Evolutionary conservation across 257 asterid genomes (phyloP).

Genomic region (Nicotiana benthamiana): DNA sequence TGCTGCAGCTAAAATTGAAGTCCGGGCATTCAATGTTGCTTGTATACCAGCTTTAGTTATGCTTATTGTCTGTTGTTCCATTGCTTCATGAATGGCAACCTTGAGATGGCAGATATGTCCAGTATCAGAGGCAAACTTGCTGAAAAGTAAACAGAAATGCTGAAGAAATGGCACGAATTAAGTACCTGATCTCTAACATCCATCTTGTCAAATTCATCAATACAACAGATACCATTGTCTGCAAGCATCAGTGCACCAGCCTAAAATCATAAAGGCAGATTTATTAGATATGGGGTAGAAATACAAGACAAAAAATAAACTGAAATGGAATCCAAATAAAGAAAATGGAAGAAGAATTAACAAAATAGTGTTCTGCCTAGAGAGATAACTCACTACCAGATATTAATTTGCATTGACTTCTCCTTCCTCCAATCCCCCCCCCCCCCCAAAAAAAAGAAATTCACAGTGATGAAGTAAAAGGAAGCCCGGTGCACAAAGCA

Average conservation of each 20-base stretch:
- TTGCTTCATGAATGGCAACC: conserved; percentile 99
- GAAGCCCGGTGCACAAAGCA: no score
- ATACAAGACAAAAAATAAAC: not conserved
- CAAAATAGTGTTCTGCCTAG: not conserved
- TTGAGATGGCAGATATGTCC: conserved; percentile 15
- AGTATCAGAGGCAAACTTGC: not conserved
- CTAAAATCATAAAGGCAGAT: conserved; percentile 28
- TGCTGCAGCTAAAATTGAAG: conserved; percentile 98
- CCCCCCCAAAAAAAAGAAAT: not conserved
- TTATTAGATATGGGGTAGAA: not conserved
- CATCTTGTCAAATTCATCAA: conserved; percentile 99
- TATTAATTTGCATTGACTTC: not conserved
- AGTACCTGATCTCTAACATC: conserved; percentile 93
- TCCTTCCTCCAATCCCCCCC: not conserved
- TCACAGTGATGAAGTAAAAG: not conserved
- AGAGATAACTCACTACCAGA: not conserved
- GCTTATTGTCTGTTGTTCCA: conserved; percentile 99
- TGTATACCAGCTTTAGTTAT: conserved; percentile 99
- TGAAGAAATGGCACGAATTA: not conserved
- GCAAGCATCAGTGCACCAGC: conserved; percentile 99
- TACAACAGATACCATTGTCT: conserved; percentile 96
- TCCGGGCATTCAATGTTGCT: conserved; percentile 96
- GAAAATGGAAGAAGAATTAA: not conserved
- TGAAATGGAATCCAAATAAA: not conserved
- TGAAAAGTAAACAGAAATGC: not conserved